Base-by-base conservation (phyloP, 2,329 filamentous ascomycete species). In the Penicillium crustosum region DNA sequence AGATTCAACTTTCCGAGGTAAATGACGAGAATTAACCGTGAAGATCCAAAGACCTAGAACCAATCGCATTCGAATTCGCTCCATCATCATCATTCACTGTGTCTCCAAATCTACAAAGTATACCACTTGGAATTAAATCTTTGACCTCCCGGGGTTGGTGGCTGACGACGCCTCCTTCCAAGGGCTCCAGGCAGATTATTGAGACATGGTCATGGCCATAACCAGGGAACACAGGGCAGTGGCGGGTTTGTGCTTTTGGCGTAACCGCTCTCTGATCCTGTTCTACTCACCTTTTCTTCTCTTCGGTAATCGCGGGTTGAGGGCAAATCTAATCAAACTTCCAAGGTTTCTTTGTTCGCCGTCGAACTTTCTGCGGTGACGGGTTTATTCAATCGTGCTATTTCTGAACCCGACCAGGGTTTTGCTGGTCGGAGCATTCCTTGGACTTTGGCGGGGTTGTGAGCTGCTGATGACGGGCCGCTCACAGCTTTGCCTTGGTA, bases 141-240 rank as follows among this genome's bases (percentile, higher is more conserved):
- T 43, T 55, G 52, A 49, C 27, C 21, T 33, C 45, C 29, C n/a
- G 25, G n/a, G 23, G 23, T 51, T 31, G 29, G 52, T 50, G 43
- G 55, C 55, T 57, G 55, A 57, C 29, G 36, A 48, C 55, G 33
- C 36, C 49, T 41, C 33, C 41, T 41, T 41, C 23, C 27, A 42
- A 43, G 48, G 25, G 7, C 38, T 19, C 15, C 43, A 31, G 21
- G 49, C 41, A 29, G 36, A 36, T 19, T 39, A 31, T 25, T 17
- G 27, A 49, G 42, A 25, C 19, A 31, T 36, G 31, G 47, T 25
- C 27, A 15, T 49, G 19, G 25, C 27, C 13, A n/a, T 57, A 38
- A 42, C 49, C 55, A 57, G 42, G 55, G 49, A 53, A 53, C 49
- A 57, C 49, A 43, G 21, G 27, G 17, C 42, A 42, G 55, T 57